Evolutionary conservation across 2,329 filamentous ascomycete genomes (phyloP).

Genomic region (Cladosporium sphaerospermum): DNA sequence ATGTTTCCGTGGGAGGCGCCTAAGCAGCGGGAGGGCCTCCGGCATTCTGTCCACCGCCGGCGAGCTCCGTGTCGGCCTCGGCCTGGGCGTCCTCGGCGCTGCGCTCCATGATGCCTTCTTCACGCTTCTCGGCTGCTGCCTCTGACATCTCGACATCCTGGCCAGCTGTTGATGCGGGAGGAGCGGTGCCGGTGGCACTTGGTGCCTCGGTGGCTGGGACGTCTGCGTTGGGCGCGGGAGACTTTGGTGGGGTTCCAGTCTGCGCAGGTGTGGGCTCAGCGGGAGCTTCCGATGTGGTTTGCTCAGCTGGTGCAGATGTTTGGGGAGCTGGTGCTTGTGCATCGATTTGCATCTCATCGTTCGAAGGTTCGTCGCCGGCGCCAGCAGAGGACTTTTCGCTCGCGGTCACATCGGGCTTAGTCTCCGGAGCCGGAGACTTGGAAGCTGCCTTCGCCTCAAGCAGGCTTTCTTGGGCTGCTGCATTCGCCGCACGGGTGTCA

Average conservation of each 20-base stretch:
- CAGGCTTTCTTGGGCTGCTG: constrained; percentile 19
- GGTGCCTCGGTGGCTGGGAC: neutral
- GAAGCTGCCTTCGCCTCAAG: constrained; percentile 22
- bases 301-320: constrained; percentile 4
- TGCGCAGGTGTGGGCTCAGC: constrained; percentile 32
- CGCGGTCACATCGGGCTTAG: constrained; percentile 6
- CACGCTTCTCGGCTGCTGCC: constrained; percentile 21
- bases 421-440: constrained; percentile 13
- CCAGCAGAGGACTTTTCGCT: constrained; percentile 14
- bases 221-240: constrained; percentile 11
- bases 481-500: constrained; percentile 17
- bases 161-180: constrained; percentile 8
- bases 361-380: constrained; percentile 30
- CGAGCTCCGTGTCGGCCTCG: constrained; percentile 26
- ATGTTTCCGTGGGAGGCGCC: neutral
- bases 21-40: constrained; percentile 18
- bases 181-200: constrained; percentile 4
- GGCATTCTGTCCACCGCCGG: constrained; percentile 16
- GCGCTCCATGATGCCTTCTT: constrained; percentile 27
- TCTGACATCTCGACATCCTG: constrained; percentile 25
- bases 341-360: constrained; percentile 28
- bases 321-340: neutral
- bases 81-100: constrained; percentile 24
- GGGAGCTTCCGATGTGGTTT: neutral
- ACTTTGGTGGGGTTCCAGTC: constrained; percentile 15